Conservation (phyloP, 1,139 yeast genomes). For the Wickerhamiella pararugosa region DNA sequence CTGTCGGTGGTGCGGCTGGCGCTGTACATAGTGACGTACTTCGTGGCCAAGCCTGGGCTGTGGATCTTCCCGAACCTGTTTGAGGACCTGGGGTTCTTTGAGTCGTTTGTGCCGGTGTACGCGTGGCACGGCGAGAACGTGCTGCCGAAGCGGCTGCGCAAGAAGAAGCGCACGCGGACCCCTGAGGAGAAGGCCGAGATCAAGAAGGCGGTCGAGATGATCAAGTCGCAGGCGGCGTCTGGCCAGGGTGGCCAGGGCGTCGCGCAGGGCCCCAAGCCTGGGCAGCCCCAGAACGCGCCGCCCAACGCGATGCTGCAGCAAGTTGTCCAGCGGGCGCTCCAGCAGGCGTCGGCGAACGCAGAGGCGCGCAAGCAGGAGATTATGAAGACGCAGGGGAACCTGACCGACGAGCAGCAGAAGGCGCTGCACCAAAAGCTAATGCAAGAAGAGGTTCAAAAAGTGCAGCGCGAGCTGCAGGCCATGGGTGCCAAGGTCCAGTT, state of each 20-base stretch:
- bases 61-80: conserved; percentile 95
- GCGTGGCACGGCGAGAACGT: conserved; percentile 52
- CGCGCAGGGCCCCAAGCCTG: conserved; percentile 2
- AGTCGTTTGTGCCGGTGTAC: conserved; percentile 77
- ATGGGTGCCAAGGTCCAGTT: background rate
- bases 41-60: conserved; percentile 51
- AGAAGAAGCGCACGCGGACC: conserved; percentile 9
- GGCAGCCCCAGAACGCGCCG: conserved; percentile 5
- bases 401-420: conserved; percentile 8
- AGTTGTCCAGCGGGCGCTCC: conserved; percentile 11
- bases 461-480: conserved; percentile 9
- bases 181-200: conserved; percentile 5
- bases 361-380: conserved; percentile 9
- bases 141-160: conserved; percentile 20
- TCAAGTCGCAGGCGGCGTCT: conserved; percentile 3
- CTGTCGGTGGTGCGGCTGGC: conserved; percentile 69
- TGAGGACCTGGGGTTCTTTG: conserved; percentile 89
- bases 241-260: conserved; percentile 7
- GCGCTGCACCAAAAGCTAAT: conserved; percentile 8
- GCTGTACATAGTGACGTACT: conserved; percentile 47
- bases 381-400: conserved; percentile 7
- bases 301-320: conserved; percentile 8
- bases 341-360: conserved; percentile 6
- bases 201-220: conserved; percentile 8
- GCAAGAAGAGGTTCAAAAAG: conserved; percentile 12